Percentiles rank a stretch among this genome's conserved stretches.
These are phyloP conservation scores for Naumovozyma dairenensis DNA, from an alignment of 805 yeast species.

Conservation along the genomic window DNA sequence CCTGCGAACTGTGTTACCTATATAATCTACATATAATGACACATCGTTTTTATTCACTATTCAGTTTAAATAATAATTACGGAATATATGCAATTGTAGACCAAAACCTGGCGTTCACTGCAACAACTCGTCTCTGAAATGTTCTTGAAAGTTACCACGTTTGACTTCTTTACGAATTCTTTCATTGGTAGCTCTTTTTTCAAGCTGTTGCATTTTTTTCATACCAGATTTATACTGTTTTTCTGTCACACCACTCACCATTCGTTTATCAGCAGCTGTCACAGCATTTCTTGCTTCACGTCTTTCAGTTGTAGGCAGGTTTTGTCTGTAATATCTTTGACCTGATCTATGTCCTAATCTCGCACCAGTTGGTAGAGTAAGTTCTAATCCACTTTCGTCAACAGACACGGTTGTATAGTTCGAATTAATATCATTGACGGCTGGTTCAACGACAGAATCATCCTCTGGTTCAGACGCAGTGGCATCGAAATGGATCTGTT, in stretches of 20 bases:
- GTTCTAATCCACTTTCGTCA: slow-evolving; percentile 51
- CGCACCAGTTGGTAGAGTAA: slow-evolving; percentile 68
- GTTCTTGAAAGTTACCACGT: slow-evolving; percentile 73
- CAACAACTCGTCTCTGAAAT: slow-evolving; percentile 68
- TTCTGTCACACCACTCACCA: slow-evolving; percentile 53
- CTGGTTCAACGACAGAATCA: slow-evolving; percentile 22
- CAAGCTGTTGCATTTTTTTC: slow-evolving; percentile 35
- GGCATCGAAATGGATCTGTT: slow-evolving; percentile 25
- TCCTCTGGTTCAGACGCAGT: slow-evolving; percentile 22
- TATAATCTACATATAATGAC: too few relatives aligned
- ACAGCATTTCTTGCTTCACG: slow-evolving; percentile 63
- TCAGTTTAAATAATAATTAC: background rate
- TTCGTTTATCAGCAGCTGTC: slow-evolving; percentile 62
- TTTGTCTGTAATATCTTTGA: slow-evolving; percentile 63
- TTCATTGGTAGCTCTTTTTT: slow-evolving; percentile 36
- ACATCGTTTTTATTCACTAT: too few relatives aligned
- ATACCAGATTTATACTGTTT: slow-evolving; percentile 41
- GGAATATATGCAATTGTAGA: background rate
- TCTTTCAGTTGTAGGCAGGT: slow-evolving; percentile 33
- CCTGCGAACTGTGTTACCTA: too few relatives aligned
- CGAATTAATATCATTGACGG: slow-evolving; percentile 20
- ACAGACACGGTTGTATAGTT: slow-evolving; percentile 32
- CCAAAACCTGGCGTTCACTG: slow-evolving; percentile 11
- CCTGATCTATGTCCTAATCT: slow-evolving; percentile 75
- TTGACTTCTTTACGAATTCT: slow-evolving; percentile 45